These are phyloP conservation scores for Termitomyces sp. DNA, from an alignment of 768 basidiomycete species.

Conservation along the genomic window DNA sequence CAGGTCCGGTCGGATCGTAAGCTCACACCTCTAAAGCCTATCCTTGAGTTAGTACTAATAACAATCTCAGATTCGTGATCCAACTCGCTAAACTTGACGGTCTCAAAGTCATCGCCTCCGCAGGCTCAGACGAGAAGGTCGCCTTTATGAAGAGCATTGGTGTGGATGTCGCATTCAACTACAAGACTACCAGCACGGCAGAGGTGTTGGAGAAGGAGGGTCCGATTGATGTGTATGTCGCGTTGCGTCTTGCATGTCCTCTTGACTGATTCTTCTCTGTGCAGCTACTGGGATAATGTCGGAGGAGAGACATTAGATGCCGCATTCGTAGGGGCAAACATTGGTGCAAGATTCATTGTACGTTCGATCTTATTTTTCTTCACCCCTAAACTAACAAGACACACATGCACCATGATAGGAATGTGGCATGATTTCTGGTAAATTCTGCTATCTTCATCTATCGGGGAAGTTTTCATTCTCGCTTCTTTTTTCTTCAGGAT, in stretches of 20 bases:
- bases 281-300: slow-evolving; percentile 55
- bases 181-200: slow-evolving; percentile 53
- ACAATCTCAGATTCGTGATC: slow-evolving; percentile 35
- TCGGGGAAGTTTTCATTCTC: background rate
- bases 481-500: slow-evolving; percentile 14
- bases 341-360: slow-evolving; percentile 48
- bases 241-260: background rate
- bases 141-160: slow-evolving; percentile 57
- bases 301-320: slow-evolving; percentile 58
- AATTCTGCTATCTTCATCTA: background rate
- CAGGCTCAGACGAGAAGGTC: slow-evolving; percentile 75
- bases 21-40: background rate
- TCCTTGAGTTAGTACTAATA: background rate
- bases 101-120: slow-evolving; percentile 65
- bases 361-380: slow-evolving; percentile 13
- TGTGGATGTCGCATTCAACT: slow-evolving; percentile 70
- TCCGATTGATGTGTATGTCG: slow-evolving; percentile 38
- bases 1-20: slow-evolving; percentile 45
- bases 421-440: slow-evolving; percentile 38
- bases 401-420: slow-evolving; percentile 20
- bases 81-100: slow-evolving; percentile 51
- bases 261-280: background rate
- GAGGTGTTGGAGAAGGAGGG: slow-evolving; percentile 57
- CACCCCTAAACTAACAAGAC: background rate
- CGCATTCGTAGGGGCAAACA: slow-evolving; percentile 43